Base-by-base conservation (phyloP, 148 eudicot genomes). In the Amaranthus palmeri region DNA sequence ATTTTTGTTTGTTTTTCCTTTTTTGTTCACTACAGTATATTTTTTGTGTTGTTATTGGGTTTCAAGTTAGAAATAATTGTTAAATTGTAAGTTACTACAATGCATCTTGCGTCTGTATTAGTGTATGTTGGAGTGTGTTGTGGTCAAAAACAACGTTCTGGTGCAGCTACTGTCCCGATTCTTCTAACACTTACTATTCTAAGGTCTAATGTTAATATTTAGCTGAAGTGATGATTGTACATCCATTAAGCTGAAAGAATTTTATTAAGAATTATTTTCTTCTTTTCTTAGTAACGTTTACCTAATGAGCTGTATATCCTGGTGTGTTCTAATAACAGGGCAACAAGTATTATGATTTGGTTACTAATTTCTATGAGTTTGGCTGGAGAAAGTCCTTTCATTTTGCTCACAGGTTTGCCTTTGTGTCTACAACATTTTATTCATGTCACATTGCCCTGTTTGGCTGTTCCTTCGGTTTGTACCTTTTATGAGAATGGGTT, bases 371-470 rank as follows among this genome's bases (percentile, higher is more conserved):
- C 86, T 95, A 95, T 58, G 99, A 95, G 81, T 91, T 86, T 85
- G 99, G 97, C 70, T 95, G 99, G 99, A 97, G 99, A 81, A 97
- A 95, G 77, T 91, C 99, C 45, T 95, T 95, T 81, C 99, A 95
- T 76, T 95, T 95, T 85, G 97, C 99, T 15, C 88, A 83, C 74
- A 91, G 99, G 97, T 91, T 54, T 46, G 57, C 18, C 43, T 65
- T 62, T 10, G 10, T 55, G 4, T 53, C 41, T 53, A 13, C 45
- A 53, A 52, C 8, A 54, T 13, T 12, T 6, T 3, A 0, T 58
- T 54, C 0, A 47, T 36, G 4, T 14, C 15, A 49, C 55, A 15
- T 36, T 42, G 53, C 11, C 50, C 36, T 25, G 11, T 8, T 40
- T 3, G 53, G 40, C 54, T 64, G 58, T 40, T 36, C 6, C 69